Evolutionary conservation across 192 early-diverging fungal species (phyloP), one percentile per base, ranked within the genome.

Genomic region (Mortierella claussenii): DNA sequence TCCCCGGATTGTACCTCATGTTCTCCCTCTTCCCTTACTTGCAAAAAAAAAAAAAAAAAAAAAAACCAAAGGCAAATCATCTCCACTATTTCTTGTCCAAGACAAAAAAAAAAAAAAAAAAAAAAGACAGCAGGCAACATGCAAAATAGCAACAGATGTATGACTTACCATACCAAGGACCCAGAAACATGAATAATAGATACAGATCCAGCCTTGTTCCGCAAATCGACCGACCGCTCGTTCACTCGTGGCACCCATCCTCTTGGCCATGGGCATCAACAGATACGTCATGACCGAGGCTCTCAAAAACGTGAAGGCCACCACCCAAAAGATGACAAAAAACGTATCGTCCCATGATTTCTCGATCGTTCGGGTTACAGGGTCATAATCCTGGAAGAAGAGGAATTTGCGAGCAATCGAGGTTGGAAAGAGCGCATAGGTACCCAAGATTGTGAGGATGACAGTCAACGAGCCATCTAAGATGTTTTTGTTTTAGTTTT

Each of bases 131-230:
- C 50, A n/a, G n/a, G n/a, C n/a, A n/a, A n/a, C 50, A 52, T 30
- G 50, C 21, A 13, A 8, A 49, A 49, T 13, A 49, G 17, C 21
- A 33, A 34, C 8, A 51, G 34, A 42, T 42, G 15, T 3, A 32
- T 45, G 17, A 18, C 71, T 83, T 79, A 88, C 86, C 83, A 92
- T 79, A 33, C 92, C 92, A 53, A 86, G 80, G 27, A 84, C 60
- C 80, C 87, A 87, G 31, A 88, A 89, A 10, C 86, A 51, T 6
- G 83, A 79, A 60, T 90, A 94, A 70, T 89, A 92, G 11, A 89
- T 75, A 33, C 85, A 87, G 32, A 83, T 81, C 87, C 90, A 94
- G 5, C 91, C 88, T 59, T 94, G 91, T 60, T 94, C 92, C 34
- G 88, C 84, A 50, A 94, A 87, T 51, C 92, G 85, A 31, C 56